Evolutionary conservation across 2,329 filamentous ascomycete species (phyloP), one percentile per base, ranked within the genome.

Genomic region (Exophiala xenobiotica): DNA sequence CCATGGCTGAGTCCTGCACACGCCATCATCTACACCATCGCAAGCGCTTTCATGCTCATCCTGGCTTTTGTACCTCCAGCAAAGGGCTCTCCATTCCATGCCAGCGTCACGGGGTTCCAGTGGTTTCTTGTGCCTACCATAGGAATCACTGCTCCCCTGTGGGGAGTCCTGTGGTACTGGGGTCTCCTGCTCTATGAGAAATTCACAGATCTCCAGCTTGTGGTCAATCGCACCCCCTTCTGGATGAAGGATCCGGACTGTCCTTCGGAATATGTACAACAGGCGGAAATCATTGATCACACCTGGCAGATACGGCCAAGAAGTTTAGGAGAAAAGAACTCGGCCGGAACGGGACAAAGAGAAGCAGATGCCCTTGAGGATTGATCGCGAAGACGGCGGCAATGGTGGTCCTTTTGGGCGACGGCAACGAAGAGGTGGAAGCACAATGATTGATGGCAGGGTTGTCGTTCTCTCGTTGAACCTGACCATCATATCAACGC

Each of bases 161-260:
- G 49, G 49, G 49, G 49, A 4, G 18, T 51, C 6, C n/a, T 46
- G 18, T 51, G 40, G 31, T 51, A 51, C 33, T 37, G 49, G 20
- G 49, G 49, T 18, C 42, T 51, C 27, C 23, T 38, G 16, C 11
- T 51, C 22, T 46, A 51, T 18, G 22, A 51, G 39, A 19, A 42
- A n/a, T 20, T 19, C 26, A 46, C n/a, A 12, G 31, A 42, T n/a
- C 6, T 29, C 18, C 45, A 47, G 19, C 39, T 50, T 9, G 47
- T 42, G 14, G 47, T 50, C 7, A 8, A 27, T n/a, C 38, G 47
- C 12, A 41, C 11, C n/a, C 37, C 47, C 19, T 44, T 22, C 39
- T 50, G 47, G 38, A 35, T 26, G 27, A 43, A 37, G 26, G 39
- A 50, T 20, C 47, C 47, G 6, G 47, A 50, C n/a, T 50, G 27